A percentile compares a stretch with the other conserved stretches of the same genome.
Conservation (phyloP, 306 rosid genomes). For the Glycine latifolia region DNA sequence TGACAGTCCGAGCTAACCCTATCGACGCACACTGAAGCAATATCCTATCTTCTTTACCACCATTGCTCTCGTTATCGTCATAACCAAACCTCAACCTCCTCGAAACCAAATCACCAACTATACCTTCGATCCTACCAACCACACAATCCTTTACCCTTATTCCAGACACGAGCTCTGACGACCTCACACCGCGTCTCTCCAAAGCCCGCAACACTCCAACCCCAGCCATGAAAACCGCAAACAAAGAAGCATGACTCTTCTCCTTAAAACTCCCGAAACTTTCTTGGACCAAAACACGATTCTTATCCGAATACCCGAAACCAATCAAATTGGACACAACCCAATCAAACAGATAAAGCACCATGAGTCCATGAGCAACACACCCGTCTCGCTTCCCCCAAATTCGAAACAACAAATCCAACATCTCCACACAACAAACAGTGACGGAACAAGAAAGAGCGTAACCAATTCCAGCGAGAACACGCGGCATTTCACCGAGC, state of each 20-base stretch:
- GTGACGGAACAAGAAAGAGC: slow-evolving; percentile 72
- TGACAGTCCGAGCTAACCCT: slow-evolving; percentile 73
- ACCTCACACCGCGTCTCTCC: slow-evolving; percentile 53
- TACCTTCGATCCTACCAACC: slow-evolving; percentile 59
- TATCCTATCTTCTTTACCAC: slow-evolving; percentile 50
- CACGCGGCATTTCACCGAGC: slow-evolving; percentile 55
- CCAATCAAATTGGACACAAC: slow-evolving; percentile 61
- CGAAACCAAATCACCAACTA: slow-evolving; percentile 58
- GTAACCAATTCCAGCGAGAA: slow-evolving; percentile 89
- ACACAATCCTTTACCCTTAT: slow-evolving; percentile 60
- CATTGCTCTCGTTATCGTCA: slow-evolving; percentile 21
- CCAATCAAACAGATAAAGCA: slow-evolving; percentile 86
- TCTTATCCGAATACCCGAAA: slow-evolving; percentile 58
- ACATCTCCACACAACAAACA: slow-evolving; percentile 55
- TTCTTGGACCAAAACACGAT: slow-evolving; percentile 47
- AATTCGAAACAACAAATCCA: slow-evolving; percentile 69
- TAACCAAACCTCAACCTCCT: slow-evolving; percentile 35
- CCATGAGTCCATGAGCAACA: slow-evolving; percentile 70
- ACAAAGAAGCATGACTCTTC: slow-evolving; percentile 56
- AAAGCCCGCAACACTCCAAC: slow-evolving; percentile 73
- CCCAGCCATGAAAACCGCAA: slow-evolving; percentile 81
- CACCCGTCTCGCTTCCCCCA: slow-evolving; percentile 67
- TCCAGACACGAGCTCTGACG: slow-evolving; percentile 50
- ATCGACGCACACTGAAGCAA: slow-evolving; percentile 70
- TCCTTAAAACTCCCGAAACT: slow-evolving; percentile 57